Base-by-base conservation (phyloP, 2,329 filamentous ascomycete genomes). In the Aspergillus latus region DNA sequence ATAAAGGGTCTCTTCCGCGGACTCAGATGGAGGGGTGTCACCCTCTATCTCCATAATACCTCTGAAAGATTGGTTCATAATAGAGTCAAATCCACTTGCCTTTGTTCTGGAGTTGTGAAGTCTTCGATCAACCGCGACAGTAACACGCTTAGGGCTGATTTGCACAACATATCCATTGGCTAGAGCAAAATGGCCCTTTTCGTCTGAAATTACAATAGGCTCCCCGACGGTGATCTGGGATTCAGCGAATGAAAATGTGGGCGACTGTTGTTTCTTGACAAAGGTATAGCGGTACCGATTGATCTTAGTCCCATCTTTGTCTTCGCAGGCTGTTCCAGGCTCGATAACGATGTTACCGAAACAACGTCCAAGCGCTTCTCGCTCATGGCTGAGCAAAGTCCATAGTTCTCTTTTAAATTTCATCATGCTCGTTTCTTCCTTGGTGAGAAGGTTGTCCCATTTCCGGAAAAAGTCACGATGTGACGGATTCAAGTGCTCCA, bases 181-280 rank as follows among this genome's bases (percentile, higher is more conserved):
- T 39, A 99, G 82, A 0, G 93, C 93, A 77, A 96, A 99, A 71
- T 99, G 94, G 0, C 94, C 94, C 59, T 90, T 82, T 72, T 99
- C 94, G 65, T 97, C 94, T 0, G 94, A 97, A 3, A 99, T 84
- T n/a, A 99, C 94, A 49, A 97, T 87, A 0, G 94, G 93, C 68
- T 99, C 94, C 42, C 93, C 93, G 28, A 90, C 81, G 1, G 81
- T 85, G 30, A 99, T 83, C 66, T 97, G 92, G 1, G 92, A 97
- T 66, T 97, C 93, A 1, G 90, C 77, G 67, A 99, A 99, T 0
- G 91, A 96, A 66, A 94, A 92, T 0, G 80, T 81, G 0, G 84
- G 64, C 2, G 76, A 67, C 0, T 81, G 71, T 26, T 82, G 81
- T 54, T 86, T 82, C 69, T 96, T 96, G 66, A 90, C 70, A 61